Percentiles rank a stretch among this genome's conserved stretches.
Conservation (phyloP, 2,329 filamentous ascomycete species). For the Gremmenia infestans region DNA sequence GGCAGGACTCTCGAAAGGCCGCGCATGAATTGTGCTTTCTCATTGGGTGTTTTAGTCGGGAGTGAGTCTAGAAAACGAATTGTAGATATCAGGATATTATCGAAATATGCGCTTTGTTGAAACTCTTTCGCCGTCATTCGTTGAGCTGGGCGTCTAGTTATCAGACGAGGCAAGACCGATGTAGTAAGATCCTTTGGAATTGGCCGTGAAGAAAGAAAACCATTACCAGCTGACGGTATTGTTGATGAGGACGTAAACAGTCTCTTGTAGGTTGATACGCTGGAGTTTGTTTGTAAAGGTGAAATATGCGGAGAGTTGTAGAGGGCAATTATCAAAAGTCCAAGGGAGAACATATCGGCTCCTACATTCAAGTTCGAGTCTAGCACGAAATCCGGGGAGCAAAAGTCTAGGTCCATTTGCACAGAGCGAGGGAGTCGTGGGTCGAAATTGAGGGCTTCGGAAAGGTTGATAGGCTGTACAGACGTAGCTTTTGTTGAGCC, state of each 20-base stretch:
- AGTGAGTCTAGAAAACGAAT: conserved; percentile 91
- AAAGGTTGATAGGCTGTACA: conserved; percentile 73
- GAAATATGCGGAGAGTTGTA: conserved; percentile 94
- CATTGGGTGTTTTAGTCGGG: conserved; percentile 83
- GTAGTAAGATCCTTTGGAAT: conserved; percentile 73
- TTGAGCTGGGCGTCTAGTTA: conserved; percentile 82
- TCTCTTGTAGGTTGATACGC: conserved; percentile 78
- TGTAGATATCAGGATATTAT: conserved; percentile 93
- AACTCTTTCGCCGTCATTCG: conserved; percentile 86
- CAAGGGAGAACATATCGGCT: conserved; percentile 91
- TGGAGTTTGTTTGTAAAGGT: conserved; percentile 77
- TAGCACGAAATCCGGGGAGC: conserved; percentile 89
- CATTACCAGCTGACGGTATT: conserved; percentile 74
- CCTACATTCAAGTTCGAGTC: conserved; percentile 81
- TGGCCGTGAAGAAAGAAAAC: conserved; percentile 73
- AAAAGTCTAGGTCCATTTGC: conserved; percentile 88
- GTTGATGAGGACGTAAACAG: conserved; percentile 73
- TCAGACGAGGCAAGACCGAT: conserved; percentile 76
- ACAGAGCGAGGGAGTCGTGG: conserved; percentile 75
- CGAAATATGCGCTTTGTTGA: conserved; percentile 92
- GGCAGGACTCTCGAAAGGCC: conserved; percentile 82
- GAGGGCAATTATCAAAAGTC: conserved; percentile 79
- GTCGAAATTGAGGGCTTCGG: conserved; percentile 81
- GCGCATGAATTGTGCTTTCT: conserved; percentile 88
- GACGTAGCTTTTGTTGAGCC: conserved; percentile 69